phyloP scores from a whole-genome alignment of 1,139 yeast genomes.

The Arxiozyma bovina region DNA sequence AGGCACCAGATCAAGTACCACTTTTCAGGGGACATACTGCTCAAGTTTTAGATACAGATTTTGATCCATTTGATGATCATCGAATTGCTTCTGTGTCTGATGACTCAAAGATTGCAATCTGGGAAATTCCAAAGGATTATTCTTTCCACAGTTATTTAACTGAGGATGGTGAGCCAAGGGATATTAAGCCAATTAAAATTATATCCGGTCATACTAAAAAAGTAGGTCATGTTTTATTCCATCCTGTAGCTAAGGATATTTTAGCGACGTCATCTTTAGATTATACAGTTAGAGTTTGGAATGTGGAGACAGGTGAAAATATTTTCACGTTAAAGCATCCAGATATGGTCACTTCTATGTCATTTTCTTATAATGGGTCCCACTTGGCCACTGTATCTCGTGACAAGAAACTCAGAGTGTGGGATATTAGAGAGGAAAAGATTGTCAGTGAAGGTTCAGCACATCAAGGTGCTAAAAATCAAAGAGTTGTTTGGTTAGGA shows the following conservation, averaged over 20 bases:
- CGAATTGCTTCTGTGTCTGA: conserved; percentile 81
- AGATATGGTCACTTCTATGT: conserved; percentile 82
- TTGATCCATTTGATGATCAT: conserved; percentile 73
- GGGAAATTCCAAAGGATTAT: conserved; percentile 79
- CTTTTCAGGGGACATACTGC: conserved; percentile 94
- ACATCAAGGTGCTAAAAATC: conserved; percentile 85
- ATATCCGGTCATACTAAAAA: conserved; percentile 84
- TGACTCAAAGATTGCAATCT: conserved; percentile 78
- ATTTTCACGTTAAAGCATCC: conserved; percentile 71
- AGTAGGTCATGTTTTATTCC: conserved; percentile 87
- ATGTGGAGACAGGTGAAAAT: conserved; percentile 65
- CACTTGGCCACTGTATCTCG: conserved; percentile 84
- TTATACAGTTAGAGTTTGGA: conserved; percentile 86
- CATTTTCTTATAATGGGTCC: conserved; percentile 84
- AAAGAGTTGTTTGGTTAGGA: conserved; percentile 86
- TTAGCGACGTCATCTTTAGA: conserved; percentile 87
- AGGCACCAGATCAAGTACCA: conserved; percentile 87
- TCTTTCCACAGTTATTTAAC: conserved; percentile 55
- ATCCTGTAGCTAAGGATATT: conserved; percentile 79
- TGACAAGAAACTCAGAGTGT: conserved; percentile 79
- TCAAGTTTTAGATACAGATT: conserved; percentile 87
- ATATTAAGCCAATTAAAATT: conserved; percentile 58
- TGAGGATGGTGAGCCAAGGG: conserved; percentile 56
- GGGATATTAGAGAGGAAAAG: conserved; percentile 78
- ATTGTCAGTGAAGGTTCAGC: conserved; percentile 78